Evolutionary conservation across 1,139 yeast genomes (phyloP), one percentile per base, ranked within the genome.

Genomic region (Sugiyamaella novakii): DNA sequence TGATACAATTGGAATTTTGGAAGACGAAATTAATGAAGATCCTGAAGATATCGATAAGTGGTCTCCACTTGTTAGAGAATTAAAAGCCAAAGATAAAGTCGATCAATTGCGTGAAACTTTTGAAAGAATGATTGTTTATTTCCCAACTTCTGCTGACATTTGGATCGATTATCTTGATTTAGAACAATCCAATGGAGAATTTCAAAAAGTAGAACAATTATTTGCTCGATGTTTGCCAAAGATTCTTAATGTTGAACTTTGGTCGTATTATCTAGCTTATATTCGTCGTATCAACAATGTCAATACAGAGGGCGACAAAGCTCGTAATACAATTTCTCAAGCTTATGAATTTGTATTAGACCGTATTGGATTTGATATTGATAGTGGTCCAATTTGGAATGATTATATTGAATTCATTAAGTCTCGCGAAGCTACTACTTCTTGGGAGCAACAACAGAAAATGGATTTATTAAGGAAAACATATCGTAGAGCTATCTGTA

Each of bases 381-480:
- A 77, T 37, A 79, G 92, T 40, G 85, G 86, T 27, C 74, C 74
- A 1, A 71, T 92, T 47, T 92, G 97, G 96, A 75, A 76, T 44
- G 95, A 87, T 60, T 92, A 87, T 63, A 67, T 92, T 29, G 83
- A 77, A n/a, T 91, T 89, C 60, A 74, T 91, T 54, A 84, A 83
- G 58, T 72, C 80, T 37, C 85, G 92, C 85, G 85, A 84, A 27
- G 87, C 95, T 1, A 72, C 81, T 12, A 83, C 87, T 35, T 79
- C 84, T 40, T 87, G 95, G 87, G 98, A 91, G 63, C 85, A 82
- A 57, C 94, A 87, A 63, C 94, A 87, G 60, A 84, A 87, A 56
- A 76, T 79, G 60, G 96, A 88, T 62, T 73, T 84, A 60, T 78
- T 87, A 46, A 75, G 98, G 60, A 84, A 83, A 59, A 78, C 85